Conservation (phyloP, 2,329 filamentous ascomycete genomes). For the Colletotrichum costaricense region DNA sequence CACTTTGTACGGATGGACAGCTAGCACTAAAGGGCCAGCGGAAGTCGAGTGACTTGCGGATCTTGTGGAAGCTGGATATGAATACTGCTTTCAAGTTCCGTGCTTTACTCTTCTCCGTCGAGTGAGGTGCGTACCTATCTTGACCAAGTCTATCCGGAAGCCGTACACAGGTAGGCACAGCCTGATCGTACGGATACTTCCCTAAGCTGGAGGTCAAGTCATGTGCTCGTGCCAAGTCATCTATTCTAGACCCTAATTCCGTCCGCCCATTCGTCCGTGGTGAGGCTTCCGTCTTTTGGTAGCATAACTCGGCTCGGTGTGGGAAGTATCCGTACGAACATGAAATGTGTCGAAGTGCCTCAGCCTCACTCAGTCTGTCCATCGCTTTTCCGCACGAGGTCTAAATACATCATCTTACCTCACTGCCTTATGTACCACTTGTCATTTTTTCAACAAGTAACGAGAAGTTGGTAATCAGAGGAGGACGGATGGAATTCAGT, state of each 20-base stretch:
- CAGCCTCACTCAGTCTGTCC: no score
- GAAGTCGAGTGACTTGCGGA: constrained; percentile 10
- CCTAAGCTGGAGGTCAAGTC: background rate
- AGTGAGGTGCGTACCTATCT: no score
- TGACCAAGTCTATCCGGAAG: background rate
- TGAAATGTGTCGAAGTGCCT: background rate
- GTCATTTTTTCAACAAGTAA: no score
- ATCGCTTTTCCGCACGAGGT: background rate
- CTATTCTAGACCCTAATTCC: background rate
- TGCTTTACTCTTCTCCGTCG: background rate
- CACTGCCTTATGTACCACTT: background rate
- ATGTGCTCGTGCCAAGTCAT: background rate
- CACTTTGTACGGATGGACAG: no score
- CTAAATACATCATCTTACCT: background rate
- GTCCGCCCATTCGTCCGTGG: background rate
- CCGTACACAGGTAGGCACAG: background rate
- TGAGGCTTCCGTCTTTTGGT: background rate
- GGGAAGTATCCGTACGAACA: background rate
- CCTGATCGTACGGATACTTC: background rate
- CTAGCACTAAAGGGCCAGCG: background rate
- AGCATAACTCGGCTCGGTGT: background rate
- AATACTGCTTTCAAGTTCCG: constrained; percentile 6
- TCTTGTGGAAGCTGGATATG: background rate
- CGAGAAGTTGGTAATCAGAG: background rate
- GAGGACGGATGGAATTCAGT: background rate